These are phyloP conservation scores for Neurospora discreta DNA, from an alignment of 495 filamentous ascomycete genomes.

Conservation along the genomic window DNA sequence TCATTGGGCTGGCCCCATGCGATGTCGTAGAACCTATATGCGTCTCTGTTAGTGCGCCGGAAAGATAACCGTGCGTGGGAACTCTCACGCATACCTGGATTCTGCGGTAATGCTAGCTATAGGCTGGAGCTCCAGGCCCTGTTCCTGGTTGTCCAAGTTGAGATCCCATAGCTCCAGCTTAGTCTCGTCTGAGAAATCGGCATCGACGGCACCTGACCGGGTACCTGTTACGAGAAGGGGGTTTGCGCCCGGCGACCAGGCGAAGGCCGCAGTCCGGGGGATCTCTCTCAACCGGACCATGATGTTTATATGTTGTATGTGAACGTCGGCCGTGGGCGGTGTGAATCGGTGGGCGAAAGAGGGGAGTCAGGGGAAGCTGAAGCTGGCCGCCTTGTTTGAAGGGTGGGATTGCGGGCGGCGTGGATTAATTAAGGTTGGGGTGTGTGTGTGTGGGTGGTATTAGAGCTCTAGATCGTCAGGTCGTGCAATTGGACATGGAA, in stretches of 20 bases:
- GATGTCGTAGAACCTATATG: slow-evolving; percentile 82
- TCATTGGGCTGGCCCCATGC: slow-evolving; percentile 79
- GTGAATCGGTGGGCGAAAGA: neutral
- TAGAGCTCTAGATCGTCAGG: neutral
- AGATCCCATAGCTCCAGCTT: slow-evolving; percentile 96
- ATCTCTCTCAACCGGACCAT: slow-evolving; percentile 97
- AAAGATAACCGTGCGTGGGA: neutral
- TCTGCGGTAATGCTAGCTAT: slow-evolving; percentile 75
- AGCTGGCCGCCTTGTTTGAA: neutral
- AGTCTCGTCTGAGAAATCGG: slow-evolving; percentile 95
- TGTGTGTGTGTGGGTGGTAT: neutral
- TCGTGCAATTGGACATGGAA: slow-evolving; percentile 10
- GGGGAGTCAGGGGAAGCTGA: neutral
- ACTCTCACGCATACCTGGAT: slow-evolving; percentile 54
- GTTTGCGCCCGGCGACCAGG: slow-evolving; percentile 74
- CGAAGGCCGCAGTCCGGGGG: slow-evolving; percentile 89
- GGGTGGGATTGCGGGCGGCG: neutral
- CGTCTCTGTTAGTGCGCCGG: slow-evolving; percentile 2
- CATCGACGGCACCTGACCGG: slow-evolving; percentile 85
- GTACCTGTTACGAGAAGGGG: slow-evolving; percentile 93
- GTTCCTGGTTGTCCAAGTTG: slow-evolving; percentile 58
- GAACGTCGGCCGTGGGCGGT: neutral
- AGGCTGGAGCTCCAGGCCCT: slow-evolving; percentile 74
- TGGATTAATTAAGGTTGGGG: neutral
- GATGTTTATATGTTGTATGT: slow-evolving; percentile 14